These are phyloP conservation scores for Penicillium turbatum DNA, from an alignment of 495 filamentous ascomycete genomes.

Conservation along the genomic window DNA sequence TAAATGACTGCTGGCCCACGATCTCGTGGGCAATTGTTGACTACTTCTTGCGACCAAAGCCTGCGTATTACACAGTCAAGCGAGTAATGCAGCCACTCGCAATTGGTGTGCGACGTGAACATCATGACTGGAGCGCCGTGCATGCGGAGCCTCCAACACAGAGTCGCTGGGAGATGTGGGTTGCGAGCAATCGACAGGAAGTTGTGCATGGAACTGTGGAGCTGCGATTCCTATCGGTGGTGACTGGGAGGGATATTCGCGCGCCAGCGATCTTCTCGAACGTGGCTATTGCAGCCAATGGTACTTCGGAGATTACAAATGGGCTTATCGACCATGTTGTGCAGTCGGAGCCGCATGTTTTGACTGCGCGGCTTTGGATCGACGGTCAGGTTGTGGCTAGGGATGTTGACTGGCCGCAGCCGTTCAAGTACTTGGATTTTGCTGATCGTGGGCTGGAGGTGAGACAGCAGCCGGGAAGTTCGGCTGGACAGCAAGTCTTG, in stretches of 20 bases:
- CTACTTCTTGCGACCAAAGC: conserved; percentile 81
- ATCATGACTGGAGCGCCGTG: conserved; percentile 61
- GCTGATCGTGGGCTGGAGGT: conserved; percentile 38
- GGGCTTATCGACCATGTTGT: conserved; percentile 53
- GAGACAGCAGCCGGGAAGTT: conserved; percentile 15
- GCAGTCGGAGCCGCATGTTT: conserved; percentile 55
- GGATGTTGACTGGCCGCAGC: conserved; percentile 89
- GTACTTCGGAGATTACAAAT: conserved; percentile 69
- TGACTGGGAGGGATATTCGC: conserved; percentile 61
- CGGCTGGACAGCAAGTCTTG: conserved; percentile 12
- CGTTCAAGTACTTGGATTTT: conserved; percentile 80
- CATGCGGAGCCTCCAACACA: conserved; percentile 51
- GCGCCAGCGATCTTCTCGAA: conserved; percentile 46
- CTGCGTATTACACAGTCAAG: conserved; percentile 83
- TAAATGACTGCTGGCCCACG: conserved; percentile 96
- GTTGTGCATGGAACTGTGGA: conserved; percentile 57
- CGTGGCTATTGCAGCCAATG: conserved; percentile 61
- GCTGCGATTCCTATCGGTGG: conserved; percentile 69
- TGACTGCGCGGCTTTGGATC: conserved; percentile 56
- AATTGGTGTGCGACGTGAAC: conserved; percentile 67
- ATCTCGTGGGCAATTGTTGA: conserved; percentile 89
- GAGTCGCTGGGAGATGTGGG: conserved; percentile 73
- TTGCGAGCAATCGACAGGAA: conserved; percentile 60
- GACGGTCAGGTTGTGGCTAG: conserved; percentile 62
- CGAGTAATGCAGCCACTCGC: conserved; percentile 73